Conservation (phyloP, 2,329 filamentous ascomycete genomes). For the Neofusicoccum laricinum region DNA sequence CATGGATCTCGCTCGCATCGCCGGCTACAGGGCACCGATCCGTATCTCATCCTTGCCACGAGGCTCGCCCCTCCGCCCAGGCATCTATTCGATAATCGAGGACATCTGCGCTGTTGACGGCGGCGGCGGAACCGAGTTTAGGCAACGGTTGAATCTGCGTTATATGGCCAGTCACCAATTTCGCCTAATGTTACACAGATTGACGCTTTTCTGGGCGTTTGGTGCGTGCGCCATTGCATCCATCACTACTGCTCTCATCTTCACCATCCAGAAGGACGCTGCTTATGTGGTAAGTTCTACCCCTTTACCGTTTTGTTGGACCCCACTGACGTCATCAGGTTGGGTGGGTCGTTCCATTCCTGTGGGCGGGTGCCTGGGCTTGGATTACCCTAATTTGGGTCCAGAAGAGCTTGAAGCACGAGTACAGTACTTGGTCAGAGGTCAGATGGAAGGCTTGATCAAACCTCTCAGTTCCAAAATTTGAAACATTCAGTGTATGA, state of each 20-base stretch:
- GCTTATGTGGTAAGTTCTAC: slow-evolving; percentile 45
- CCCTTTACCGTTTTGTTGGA: background rate
- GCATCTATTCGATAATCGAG: slow-evolving; percentile 55
- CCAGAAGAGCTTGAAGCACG: slow-evolving; percentile 32
- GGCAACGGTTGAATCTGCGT: slow-evolving; percentile 50
- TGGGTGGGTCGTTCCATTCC: slow-evolving; percentile 49
- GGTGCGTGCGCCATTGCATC: slow-evolving; percentile 41
- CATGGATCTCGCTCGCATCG: slow-evolving; percentile 48
- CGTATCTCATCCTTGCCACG: slow-evolving; percentile 53
- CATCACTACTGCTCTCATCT: slow-evolving; percentile 44
- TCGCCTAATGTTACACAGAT: slow-evolving; percentile 50
- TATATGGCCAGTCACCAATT: slow-evolving; percentile 55
- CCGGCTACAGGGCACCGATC: slow-evolving; percentile 46
- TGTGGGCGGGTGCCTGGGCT: slow-evolving; percentile 50
- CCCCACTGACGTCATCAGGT: slow-evolving; percentile 24
- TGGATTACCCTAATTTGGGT: slow-evolving; percentile 47
- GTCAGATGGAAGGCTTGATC: slow-evolving; percentile 37
- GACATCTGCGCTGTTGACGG: slow-evolving; percentile 55
- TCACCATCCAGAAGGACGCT: slow-evolving; percentile 46
- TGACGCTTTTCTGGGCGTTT: slow-evolving; percentile 54
- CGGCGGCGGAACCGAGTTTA: slow-evolving; percentile 51
- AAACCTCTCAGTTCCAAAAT: background rate
- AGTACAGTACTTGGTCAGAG: slow-evolving; percentile 35
- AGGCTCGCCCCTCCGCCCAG: slow-evolving; percentile 50
- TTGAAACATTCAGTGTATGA: background rate